Evolutionary conservation across 768 basidiomycete genomes (phyloP), one percentile per base, ranked within the genome.

Genomic region (Xerocomellus intermedius): DNA sequence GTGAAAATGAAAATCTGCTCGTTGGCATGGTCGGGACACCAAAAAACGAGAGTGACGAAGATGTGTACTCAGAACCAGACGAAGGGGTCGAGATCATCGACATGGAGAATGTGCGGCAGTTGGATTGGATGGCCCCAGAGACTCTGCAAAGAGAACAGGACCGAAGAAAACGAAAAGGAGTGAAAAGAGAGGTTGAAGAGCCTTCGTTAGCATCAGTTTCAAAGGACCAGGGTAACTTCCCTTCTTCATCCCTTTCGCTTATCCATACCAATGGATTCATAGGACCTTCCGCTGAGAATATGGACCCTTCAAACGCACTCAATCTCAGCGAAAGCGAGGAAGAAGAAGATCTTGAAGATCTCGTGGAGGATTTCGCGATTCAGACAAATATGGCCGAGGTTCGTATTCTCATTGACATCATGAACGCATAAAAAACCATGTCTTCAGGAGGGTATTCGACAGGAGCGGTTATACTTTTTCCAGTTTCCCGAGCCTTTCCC

Each of bases 91-190:
- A 92, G 72, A 91, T 93, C 49, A 76, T 94, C 38, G 91, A 94
- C 64, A 87, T 94, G 82, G 84, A 86, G 30, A 79, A 86, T 54
- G 83, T 94, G 30, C 73, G 79, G 48, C 75, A 84, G 57, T 82
- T 94, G 83, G 91, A 94, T 68, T 91, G 86, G 84, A 91, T 91
- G 86, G 91, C 91, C 8, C 91, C 91, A 1, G 89, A 92, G 65
- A 84, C 79, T 56, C 64, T 92, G 51, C 76, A 74, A 51, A 84
- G 75, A 59, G 82, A 84, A 50, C 76, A 64, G 35, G 70, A 74
- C 42, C 62, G 67, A 53, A 70, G 69, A 42, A 63, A 72, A 56
- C 73, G 75, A 50, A 75, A 70, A 55, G 64, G 63, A 12, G 54
- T 63, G 42, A 70, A 71, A 57, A 67, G 73, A 12, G 83, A 83